Evolutionary conservation across 768 basidiomycete genomes (phyloP), one percentile per base, ranked within the genome.

Genomic region (Dioszegia hungarica): DNA sequence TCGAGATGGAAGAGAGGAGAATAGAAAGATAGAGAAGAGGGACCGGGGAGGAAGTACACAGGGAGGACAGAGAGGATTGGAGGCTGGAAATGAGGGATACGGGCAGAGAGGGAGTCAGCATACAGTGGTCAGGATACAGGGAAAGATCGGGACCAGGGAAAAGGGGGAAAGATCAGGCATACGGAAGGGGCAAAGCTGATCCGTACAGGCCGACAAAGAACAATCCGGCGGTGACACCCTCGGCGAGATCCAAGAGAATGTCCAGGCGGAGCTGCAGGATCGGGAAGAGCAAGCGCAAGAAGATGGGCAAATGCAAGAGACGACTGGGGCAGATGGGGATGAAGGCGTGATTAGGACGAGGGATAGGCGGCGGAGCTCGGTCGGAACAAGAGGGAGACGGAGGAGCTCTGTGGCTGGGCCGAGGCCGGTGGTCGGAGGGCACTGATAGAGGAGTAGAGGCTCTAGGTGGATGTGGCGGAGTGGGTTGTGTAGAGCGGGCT

Each of bases 201-300:
- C n/a, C 24, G 3, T 25, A 3, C 27, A 70, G 68, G 68, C 75
- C 29, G 73, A 76, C 54, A 62, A 68, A 44, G 61, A 67, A 24
- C 63, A 63, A 41, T 71, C 63, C 0, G 75, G 70, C 1, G 69
- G 68, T 6, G 61, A 65, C 3, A 59, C 65, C 36, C 29, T 71
- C n/a, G 46, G 37, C 14, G 67, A 70, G 57, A 65, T 68, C 52
- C 57, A 63, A 57, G 15, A 61, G 59, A 63, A 50, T 39, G 64
- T 62, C 4, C 56, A 62, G 56, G 48, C 31, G 24, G 64, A 73
- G 25, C 59, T 66, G 36, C 34, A 51, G 25, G 37, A 34, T 49
- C 29, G 22, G 34, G 31, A 36, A 10, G 31, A 2, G 12, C 25
- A 4, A 27, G 34, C 10, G 37, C 12, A 5, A 38, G 36, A 25